Conservation (phyloP, 495 filamentous ascomycete species). For the Aspergillus bertholletiae region DNA sequence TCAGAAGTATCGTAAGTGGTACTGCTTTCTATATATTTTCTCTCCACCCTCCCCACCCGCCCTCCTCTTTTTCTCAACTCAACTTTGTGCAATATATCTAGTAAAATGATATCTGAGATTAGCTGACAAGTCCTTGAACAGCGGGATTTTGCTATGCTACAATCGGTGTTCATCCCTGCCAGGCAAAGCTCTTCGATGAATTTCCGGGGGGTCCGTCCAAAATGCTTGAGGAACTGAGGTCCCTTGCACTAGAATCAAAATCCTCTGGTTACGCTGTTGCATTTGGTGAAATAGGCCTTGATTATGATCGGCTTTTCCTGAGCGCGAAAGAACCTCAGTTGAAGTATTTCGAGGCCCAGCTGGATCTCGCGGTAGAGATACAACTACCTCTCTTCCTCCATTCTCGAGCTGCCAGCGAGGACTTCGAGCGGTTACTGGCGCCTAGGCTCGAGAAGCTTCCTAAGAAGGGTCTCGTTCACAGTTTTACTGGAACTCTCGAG, state of each 20-base stretch:
- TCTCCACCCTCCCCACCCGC: too few relatives aligned
- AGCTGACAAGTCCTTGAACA: conserved; percentile 22
- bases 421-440: conserved; percentile 68
- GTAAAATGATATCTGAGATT: background rate
- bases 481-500: conserved; percentile 79
- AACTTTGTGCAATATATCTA: too few relatives aligned
- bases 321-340: conserved; percentile 73
- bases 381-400: conserved; percentile 87
- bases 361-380: conserved; percentile 70
- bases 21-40: too few relatives aligned
- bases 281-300: conserved; percentile 93
- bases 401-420: conserved; percentile 75
- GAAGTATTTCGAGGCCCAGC: conserved; percentile 78
- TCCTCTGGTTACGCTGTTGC: conserved; percentile 59
- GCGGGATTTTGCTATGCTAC: conserved; percentile 82
- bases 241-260: conserved; percentile 48
- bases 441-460: conserved; percentile 54
- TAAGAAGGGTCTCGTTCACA: conserved; percentile 78
- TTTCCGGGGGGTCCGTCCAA: conserved; percentile 52
- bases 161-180: conserved; percentile 90
- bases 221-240: conserved; percentile 58
- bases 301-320: conserved; percentile 88
- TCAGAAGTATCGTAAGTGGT: conserved; percentile 61
- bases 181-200: conserved; percentile 62
- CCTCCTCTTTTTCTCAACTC: too few relatives aligned